Conservation (phyloP, 345 rosid species). For the Pistacia vera region DNA sequence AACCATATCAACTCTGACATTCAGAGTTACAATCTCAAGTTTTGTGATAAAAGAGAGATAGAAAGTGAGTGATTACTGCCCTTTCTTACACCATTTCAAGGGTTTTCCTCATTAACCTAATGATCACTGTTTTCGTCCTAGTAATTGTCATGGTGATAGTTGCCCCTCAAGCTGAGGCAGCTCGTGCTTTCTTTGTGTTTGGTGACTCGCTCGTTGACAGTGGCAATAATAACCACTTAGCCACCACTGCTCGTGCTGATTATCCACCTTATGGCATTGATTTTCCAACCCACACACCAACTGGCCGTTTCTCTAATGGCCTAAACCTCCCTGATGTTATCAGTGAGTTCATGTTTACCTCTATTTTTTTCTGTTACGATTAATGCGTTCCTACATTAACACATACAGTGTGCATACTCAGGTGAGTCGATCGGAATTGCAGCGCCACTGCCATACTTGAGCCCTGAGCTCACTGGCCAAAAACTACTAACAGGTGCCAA, state of each 20-base stretch:
- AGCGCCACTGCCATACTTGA: constrained; percentile 73
- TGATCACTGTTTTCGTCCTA: background rate
- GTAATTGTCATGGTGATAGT: constrained; percentile 4
- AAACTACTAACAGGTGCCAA: constrained; percentile 74
- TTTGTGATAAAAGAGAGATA: background rate
- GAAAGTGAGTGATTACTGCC: background rate
- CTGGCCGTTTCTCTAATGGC: constrained; percentile 88
- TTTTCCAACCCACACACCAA: constrained; percentile 62
- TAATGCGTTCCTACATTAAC: background rate
- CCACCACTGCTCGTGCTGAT: constrained; percentile 74
- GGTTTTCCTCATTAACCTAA: background rate
- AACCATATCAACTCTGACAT: background rate
- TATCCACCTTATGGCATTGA: constrained; percentile 78
- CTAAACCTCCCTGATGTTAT: constrained; percentile 76
- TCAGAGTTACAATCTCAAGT: background rate
- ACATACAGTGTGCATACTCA: constrained; percentile 9
- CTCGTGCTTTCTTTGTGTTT: constrained; percentile 48
- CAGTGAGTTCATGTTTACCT: constrained; percentile 32
- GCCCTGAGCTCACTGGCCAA: constrained; percentile 57
- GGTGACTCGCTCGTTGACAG: constrained; percentile 78
- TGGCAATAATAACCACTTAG: constrained; percentile 72
- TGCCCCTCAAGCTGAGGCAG: constrained; percentile 32
- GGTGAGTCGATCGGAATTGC: constrained; percentile 70
- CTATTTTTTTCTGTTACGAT: background rate
- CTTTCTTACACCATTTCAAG: background rate